phyloP scores from a whole-genome alignment of 495 filamentous ascomycete species.

The Daldinia concentrica region DNA sequence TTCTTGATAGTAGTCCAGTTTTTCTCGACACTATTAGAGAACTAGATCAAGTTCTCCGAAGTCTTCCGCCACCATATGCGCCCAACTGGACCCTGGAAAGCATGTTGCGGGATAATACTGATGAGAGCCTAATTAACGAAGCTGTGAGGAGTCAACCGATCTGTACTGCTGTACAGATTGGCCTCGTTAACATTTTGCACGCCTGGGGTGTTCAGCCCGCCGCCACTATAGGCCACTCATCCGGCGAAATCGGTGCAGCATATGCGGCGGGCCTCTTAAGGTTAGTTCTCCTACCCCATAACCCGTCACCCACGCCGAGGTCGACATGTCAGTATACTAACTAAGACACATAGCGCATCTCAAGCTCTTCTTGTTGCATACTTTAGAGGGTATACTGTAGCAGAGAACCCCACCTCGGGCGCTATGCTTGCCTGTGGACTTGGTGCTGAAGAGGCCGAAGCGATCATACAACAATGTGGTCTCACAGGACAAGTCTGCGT shows the following conservation, averaged over 20 bases:
- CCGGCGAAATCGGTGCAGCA: conserved; percentile 68
- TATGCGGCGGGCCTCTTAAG: conserved; percentile 55
- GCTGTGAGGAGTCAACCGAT: neutral
- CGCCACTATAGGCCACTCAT: conserved; percentile 67
- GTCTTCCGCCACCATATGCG: neutral
- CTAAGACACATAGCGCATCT: conserved; percentile 36
- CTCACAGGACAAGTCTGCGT: neutral
- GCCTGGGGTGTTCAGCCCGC: conserved; percentile 40
- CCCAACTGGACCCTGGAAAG: neutral
- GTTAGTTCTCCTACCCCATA: neutral
- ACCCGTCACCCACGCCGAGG: neutral
- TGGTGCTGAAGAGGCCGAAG: conserved; percentile 22
- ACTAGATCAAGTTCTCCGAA: neutral
- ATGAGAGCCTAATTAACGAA: neutral
- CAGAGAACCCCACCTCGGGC: conserved; percentile 37
- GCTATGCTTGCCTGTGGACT: conserved; percentile 61
- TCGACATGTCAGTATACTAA: neutral
- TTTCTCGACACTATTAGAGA: neutral
- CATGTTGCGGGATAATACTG: neutral
- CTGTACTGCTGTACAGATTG: neutral
- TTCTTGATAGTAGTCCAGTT: neutral
- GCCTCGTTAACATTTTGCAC: neutral
- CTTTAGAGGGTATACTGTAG: conserved; percentile 54
- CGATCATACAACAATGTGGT: neutral
- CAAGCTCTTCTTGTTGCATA: conserved; percentile 62